phyloP scores from a whole-genome alignment of 331 rosid species.

The Erythrophleum ivorense region DNA sequence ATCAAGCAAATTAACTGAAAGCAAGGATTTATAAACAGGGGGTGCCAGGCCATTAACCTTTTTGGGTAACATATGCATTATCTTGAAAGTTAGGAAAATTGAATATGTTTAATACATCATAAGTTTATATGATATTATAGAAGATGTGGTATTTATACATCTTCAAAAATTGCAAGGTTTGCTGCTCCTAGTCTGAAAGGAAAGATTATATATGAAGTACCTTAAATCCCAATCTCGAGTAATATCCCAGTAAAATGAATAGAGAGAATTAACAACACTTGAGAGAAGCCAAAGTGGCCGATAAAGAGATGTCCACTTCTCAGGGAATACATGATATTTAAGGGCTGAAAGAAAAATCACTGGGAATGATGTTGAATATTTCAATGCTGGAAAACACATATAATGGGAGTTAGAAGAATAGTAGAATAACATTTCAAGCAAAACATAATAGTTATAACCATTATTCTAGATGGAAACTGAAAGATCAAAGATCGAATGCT shows the following conservation, averaged over 20 bases:
- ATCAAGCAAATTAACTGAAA: background rate
- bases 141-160: background rate
- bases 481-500: background rate
- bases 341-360: slow-evolving; percentile 98
- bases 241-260: slow-evolving; percentile 98
- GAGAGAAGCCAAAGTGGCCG: slow-evolving; percentile 97
- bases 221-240: slow-evolving; percentile 99
- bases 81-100: background rate
- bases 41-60: background rate
- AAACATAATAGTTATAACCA: background rate
- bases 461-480: slow-evolving; percentile 16
- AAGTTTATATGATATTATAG: background rate
- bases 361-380: slow-evolving; percentile 93
- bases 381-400: slow-evolving; percentile 76
- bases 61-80: background rate
- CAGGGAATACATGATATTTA: slow-evolving; percentile 86
- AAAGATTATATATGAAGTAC: slow-evolving; percentile 49
- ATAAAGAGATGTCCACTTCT: slow-evolving; percentile 76
- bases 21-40: background rate
- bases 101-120: background rate
- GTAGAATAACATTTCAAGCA: background rate
- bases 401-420: slow-evolving; percentile 44
- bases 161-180: slow-evolving; percentile 7
- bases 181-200: slow-evolving; percentile 22
- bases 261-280: slow-evolving; percentile 84